Base-by-base conservation (phyloP, 2,329 filamentous ascomycete species). In the Phyllosticta citriasiana region DNA sequence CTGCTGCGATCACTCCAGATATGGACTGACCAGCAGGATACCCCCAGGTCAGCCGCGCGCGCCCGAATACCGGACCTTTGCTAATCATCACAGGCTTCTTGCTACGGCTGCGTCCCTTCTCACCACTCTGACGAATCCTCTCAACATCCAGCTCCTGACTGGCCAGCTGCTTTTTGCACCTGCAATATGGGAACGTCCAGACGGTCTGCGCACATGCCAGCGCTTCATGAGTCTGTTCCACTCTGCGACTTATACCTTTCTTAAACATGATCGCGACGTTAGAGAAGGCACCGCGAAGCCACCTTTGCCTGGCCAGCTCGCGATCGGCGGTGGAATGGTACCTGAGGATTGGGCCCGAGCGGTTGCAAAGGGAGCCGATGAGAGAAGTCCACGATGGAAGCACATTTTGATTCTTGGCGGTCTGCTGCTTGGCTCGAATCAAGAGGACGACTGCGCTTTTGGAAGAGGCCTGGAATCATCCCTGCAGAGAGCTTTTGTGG, bases 331-430 rank as follows among this genome's bases (percentile, higher is more conserved):
- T 16, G 81, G 79, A 26, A 72, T 84, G 5, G 72, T 78, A 4
- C 73, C 79, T 16, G 79, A 83, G 55, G 80, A 81, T 55, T 86
- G 84, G 84, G 74, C 82, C 25, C 79, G 78, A 64, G 83, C 84
- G 1, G 76, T 85, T 2, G 78, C 83, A 2, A 78, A 78, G 51
- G 84, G 84, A 8, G 84, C 84, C 16, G 82, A 86, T 68, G 84
- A 82, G 53, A 80, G 78, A 66, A 86, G 78, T 30, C 82, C 80
- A 19, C 79, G 89, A 69, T 96, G 91, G 91, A 87, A 91, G 72
- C 91, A 96, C 72, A 74, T 91, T 30, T 78, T 96, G n/a, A 82
- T 92, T 4, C 81, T 96, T 8, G 86, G 86, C 0, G 92, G 91
- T 2, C 77, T 96, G 24, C 74, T 96, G 62, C 82, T 93, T 70